Evolutionary conservation across 495 filamentous ascomycete species (phyloP), one percentile per base, ranked within the genome.

Genomic region (Penicillium argentinense): DNA sequence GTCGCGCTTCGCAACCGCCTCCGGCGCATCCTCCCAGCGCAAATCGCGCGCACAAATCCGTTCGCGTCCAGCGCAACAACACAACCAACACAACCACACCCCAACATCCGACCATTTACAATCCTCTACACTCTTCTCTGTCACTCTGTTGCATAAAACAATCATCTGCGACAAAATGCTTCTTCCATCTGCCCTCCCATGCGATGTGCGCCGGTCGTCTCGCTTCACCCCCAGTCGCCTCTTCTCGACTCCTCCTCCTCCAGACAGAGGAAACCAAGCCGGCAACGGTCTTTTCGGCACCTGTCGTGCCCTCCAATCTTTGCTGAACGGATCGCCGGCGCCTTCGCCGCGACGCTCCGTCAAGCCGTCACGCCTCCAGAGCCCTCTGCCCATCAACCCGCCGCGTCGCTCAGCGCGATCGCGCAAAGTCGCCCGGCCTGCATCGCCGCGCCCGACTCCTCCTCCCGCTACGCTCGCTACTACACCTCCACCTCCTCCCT

Each of bases 241-340:
- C 18, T 79, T 83, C 30, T 72, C 83, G 24, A 85, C 83, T 43
- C 82, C 82, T 30, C 79, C 82, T 28, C 77, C 82, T 5, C 69
- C 72, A 24, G 74, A 82, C 54, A 61, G 76, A 43, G 71, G 69
- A 45, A 69, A 60, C 33, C 71, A 78, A 23, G 57, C 78, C 39
- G 75, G 78, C 51, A 69, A 71, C 54, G 79, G 82, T 64, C 77
- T 88, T 42, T 74, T 83, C 54, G 78, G 75, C 30, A 83, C 84
- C 43, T 89, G 85, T 64, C 85, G 84, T 63, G 79, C 83, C 3
- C 76, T 90, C 0, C 86, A 90, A 54, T 81, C 81, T 0, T 80
- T 88, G 47, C 73, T 90, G 18, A 68, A 69, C 19, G 64, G 65
- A 27, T 71, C 71, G 3, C 71, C 66, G 18, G 61, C 61, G 19